Evolutionary conservation across 1,139 yeast genomes (phyloP).

Genomic region (Petasospora rhodanensis): DNA sequence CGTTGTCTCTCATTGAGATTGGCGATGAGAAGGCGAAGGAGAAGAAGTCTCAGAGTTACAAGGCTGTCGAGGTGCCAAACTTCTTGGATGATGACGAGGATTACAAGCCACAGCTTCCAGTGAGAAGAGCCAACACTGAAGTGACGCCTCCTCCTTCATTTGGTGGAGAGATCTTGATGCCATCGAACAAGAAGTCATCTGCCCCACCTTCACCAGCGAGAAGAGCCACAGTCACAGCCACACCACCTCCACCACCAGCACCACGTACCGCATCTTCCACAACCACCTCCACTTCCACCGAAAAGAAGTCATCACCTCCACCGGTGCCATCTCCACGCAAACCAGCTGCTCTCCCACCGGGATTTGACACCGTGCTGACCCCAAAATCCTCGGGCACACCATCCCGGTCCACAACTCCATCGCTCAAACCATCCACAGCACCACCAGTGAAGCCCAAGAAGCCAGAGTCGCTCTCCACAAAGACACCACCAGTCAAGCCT

Average conservation of each 20-base stretch:
- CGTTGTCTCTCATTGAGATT: conserved; percentile 10
- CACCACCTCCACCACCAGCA: conserved; percentile 13
- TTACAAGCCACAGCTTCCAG: conserved; percentile 22
- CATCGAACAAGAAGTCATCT: conserved; percentile 10
- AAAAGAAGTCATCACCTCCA: conserved; percentile 15
- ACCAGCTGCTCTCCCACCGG: conserved; percentile 22
- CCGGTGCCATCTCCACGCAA: conserved; percentile 22
- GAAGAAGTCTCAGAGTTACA: conserved; percentile 1
- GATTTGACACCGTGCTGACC: conserved; percentile 20
- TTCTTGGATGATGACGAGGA: conserved; percentile 12
- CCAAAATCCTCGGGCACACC: conserved; percentile 23
- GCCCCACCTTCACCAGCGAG: conserved; percentile 13
- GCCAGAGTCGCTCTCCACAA: conserved; percentile 19
- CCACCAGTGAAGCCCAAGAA: conserved; percentile 14
- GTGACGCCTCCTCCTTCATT: too few species aligned
- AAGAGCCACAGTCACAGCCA: conserved; percentile 5
- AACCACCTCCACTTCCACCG: conserved; percentile 13
- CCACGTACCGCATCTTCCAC: conserved; percentile 15
- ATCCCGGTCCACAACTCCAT: conserved; percentile 20
- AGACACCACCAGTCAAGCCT: too few species aligned
- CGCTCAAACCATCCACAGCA: conserved; percentile 2
- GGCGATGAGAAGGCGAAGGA: conserved; percentile 2
- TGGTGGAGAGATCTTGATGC: too few species aligned
- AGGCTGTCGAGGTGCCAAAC: conserved; percentile 5
- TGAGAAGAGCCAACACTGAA: conserved; percentile 15